Percentiles rank a stretch among this genome's conserved stretches.
Conservation (phyloP, 2,329 filamentous ascomycete genomes). For the Claviceps fusiformis region DNA sequence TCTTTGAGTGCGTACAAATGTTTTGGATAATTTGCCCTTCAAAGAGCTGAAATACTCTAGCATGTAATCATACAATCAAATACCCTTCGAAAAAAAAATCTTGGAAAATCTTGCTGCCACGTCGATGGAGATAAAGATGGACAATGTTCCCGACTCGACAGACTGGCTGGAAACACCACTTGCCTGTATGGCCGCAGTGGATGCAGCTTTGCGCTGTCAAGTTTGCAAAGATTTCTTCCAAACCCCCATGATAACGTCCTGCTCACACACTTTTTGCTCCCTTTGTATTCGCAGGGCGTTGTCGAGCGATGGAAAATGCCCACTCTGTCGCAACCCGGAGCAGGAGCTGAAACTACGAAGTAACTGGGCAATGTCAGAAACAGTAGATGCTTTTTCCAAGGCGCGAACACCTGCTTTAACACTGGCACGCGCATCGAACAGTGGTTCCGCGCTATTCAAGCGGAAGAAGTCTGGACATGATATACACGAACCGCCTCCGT, state of each 20-base stretch:
- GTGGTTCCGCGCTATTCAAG: constrained; percentile 28
- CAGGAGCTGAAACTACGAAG: constrained; percentile 75
- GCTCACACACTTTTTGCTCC: constrained; percentile 93
- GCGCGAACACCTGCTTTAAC: constrained; percentile 49
- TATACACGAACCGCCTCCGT: constrained; percentile 13
- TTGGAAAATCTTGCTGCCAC: constrained; percentile 11
- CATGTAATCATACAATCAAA: neutral
- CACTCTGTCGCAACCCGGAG: constrained; percentile 63
- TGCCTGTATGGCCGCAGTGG: constrained; percentile 53
- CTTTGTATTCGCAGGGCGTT: constrained; percentile 84
- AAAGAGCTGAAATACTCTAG: neutral
- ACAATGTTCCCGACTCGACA: constrained; percentile 57
- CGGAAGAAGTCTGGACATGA: constrained; percentile 36
- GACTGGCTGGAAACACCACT: constrained; percentile 69
- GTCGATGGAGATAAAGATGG: constrained; percentile 10
- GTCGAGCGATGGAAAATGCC: constrained; percentile 73
- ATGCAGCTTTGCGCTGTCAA: constrained; percentile 81
- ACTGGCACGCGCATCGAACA: constrained; percentile 37
- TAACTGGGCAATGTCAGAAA: constrained; percentile 75
- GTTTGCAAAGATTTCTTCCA: constrained; percentile 97
- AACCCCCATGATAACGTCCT: constrained; percentile 89
- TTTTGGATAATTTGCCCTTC: neutral
- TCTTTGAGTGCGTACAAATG: neutral
- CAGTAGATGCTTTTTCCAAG: constrained; percentile 63
- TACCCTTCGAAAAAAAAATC: neutral